Percentiles rank a stretch among this genome's conserved stretches.
These are phyloP conservation scores for Bolboschoenoplectus hybrid DNA, from an alignment of 202 grass and related monocot species.

Conservation along the genomic window DNA sequence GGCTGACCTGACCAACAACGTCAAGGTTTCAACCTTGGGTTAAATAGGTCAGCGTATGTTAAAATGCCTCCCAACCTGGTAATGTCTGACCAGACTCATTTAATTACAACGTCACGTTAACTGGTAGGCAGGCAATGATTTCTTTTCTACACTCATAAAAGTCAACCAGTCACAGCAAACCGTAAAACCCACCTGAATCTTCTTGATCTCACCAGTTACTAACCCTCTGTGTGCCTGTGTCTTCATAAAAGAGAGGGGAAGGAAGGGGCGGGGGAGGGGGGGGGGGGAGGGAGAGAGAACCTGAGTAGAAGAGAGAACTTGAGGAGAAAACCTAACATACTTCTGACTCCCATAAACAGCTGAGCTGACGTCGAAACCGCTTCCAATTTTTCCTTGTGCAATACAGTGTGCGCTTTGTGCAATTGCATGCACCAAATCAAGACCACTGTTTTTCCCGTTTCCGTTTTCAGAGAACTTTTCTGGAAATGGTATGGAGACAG, in stretches of 20 bases:
- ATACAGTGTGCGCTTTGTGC: slow-evolving; percentile 95
- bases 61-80: not conserved
- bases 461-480: slow-evolving; percentile 41
- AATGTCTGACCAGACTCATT: not conserved
- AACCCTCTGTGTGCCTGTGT: not conserved
- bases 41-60: not conserved
- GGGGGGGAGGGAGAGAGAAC: slow-evolving; percentile 37
- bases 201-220: not conserved
- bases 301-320: slow-evolving; percentile 72
- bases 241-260: slow-evolving; percentile 30
- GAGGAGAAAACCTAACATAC: slow-evolving; percentile 81
- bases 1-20: not conserved
- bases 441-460: slow-evolving; percentile 41
- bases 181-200: not conserved
- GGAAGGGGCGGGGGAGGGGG: slow-evolving; percentile 15
- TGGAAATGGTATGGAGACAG: slow-evolving; percentile 57
- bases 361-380: slow-evolving; percentile 94
- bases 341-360: slow-evolving; percentile 91
- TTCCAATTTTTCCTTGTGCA: slow-evolving; percentile 96
- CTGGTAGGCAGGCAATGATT: not conserved
- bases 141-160: not conserved
- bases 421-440: slow-evolving; percentile 84
- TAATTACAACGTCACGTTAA: slow-evolving; percentile 13
- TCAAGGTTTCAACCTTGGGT: not conserved
- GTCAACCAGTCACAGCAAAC: not conserved